These are phyloP conservation scores for Fonsecaea nubica DNA, from an alignment of 2,329 filamentous ascomycete genomes.

Conservation along the genomic window DNA sequence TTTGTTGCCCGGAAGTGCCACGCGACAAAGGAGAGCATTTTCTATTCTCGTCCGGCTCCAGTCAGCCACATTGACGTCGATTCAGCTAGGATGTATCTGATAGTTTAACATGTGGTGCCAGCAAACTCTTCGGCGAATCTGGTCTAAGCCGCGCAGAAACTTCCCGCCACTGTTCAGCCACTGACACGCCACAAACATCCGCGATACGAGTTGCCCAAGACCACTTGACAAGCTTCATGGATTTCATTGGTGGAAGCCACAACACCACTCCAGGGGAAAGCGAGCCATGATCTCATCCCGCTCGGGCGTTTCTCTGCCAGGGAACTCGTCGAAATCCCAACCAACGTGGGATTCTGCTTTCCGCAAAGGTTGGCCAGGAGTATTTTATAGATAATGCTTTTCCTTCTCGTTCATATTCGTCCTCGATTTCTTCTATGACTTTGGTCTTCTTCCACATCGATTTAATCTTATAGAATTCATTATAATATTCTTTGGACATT, in stretches of 20 bases:
- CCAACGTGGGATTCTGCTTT: neutral
- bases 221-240: neutral
- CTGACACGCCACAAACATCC: neutral
- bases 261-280: neutral
- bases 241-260: neutral
- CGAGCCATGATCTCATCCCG: neutral
- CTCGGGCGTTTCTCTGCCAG: neutral
- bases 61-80: neutral
- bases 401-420: neutral
- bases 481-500: neutral
- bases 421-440: neutral
- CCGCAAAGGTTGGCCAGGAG: neutral
- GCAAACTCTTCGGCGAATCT: neutral
- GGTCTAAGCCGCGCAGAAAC: neutral
- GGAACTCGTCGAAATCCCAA: neutral
- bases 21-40: neutral
- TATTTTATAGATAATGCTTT: neutral
- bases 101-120: neutral
- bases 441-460: neutral
- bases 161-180: conserved; percentile 2
- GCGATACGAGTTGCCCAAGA: neutral
- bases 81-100: neutral
- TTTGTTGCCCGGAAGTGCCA: neutral
- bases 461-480: neutral
- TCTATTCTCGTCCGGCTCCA: neutral